Evolutionary conservation across 345 rosid species (phyloP).

Genomic region (Bretschneidera sinensis): DNA sequence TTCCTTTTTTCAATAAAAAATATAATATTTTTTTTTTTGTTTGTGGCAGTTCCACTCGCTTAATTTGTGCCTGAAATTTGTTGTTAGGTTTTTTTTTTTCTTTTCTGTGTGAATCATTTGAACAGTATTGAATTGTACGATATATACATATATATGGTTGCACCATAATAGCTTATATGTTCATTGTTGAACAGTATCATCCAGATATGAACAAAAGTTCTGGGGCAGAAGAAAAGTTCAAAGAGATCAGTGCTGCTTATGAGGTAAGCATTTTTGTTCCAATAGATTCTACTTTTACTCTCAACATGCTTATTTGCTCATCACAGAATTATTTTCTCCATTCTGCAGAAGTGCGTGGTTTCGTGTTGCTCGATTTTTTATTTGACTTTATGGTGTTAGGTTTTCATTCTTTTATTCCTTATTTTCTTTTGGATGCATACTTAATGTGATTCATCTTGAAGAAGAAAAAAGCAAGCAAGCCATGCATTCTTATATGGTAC

Average conservation of each 20-base stretch:
- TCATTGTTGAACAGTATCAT: slow-evolving; percentile 59
- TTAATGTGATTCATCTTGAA: background rate
- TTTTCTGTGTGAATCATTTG: too few species aligned
- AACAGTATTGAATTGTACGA: too few species aligned
- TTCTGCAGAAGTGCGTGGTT: background rate
- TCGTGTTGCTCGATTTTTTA: background rate
- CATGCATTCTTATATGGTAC: too few species aligned
- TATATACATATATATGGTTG: background rate
- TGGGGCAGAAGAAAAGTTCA: slow-evolving; percentile 90
- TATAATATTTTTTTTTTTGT: too few species aligned
- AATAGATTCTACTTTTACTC: background rate
- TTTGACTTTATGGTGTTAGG: background rate
- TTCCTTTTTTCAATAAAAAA: too few species aligned
- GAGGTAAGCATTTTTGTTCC: slow-evolving; percentile 49
- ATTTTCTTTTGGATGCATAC: background rate
- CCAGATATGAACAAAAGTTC: slow-evolving; percentile 80
- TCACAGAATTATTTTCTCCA: background rate
- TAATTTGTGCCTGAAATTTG: background rate
- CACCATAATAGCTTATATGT: background rate
- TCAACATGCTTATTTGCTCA: background rate
- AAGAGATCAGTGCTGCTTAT: slow-evolving; percentile 94
- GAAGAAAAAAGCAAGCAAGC: background rate
- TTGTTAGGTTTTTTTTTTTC: background rate
- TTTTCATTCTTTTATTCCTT: background rate
- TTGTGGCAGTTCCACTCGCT: too few species aligned